Evolutionary conservation across 1,139 yeast genomes (phyloP).

Genomic region (Sugiyamaella novakii): DNA sequence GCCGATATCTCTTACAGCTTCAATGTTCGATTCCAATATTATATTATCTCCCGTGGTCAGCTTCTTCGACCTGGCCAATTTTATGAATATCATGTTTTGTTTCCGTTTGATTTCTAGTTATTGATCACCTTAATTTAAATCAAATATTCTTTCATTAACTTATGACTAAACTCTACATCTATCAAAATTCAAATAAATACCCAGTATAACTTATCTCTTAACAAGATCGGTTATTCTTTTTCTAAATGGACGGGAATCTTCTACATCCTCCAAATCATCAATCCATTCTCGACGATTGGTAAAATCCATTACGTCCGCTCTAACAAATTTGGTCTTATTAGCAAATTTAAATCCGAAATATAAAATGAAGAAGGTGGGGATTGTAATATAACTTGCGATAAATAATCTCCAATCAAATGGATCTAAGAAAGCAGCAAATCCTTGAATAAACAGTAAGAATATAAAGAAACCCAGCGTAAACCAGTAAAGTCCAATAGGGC

Average conservation of each 20-base stretch:
- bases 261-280: slow-evolving; percentile 6
- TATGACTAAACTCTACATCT: too few species aligned
- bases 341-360: slow-evolving; percentile 19
- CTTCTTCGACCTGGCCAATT: too few species aligned
- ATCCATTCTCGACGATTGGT: slow-evolving; percentile 15
- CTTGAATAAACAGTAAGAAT: slow-evolving; percentile 19
- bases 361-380: slow-evolving; percentile 15
- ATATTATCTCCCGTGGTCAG: too few species aligned
- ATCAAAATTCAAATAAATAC: too few species aligned
- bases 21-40: too few species aligned
- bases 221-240: slow-evolving; percentile 1
- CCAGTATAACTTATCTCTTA: slow-evolving; percentile 1
- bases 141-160: too few species aligned
- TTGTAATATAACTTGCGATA: slow-evolving; percentile 19
- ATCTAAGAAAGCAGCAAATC: slow-evolving; percentile 16
- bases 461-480: slow-evolving; percentile 17
- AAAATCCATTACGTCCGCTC: slow-evolving; percentile 13
- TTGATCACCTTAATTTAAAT: too few species aligned
- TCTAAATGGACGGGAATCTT: not conserved
- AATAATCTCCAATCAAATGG: slow-evolving; percentile 20
- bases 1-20: too few species aligned
- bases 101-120: too few species aligned
- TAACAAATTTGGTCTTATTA: slow-evolving; percentile 15
- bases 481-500: slow-evolving; percentile 17
- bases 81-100: too few species aligned